Percentiles rank a stretch among this genome's conserved stretches.
Evolutionary conservation across 345 rosid species (phyloP).

Genomic region (Eucalyptus sp.): DNA sequence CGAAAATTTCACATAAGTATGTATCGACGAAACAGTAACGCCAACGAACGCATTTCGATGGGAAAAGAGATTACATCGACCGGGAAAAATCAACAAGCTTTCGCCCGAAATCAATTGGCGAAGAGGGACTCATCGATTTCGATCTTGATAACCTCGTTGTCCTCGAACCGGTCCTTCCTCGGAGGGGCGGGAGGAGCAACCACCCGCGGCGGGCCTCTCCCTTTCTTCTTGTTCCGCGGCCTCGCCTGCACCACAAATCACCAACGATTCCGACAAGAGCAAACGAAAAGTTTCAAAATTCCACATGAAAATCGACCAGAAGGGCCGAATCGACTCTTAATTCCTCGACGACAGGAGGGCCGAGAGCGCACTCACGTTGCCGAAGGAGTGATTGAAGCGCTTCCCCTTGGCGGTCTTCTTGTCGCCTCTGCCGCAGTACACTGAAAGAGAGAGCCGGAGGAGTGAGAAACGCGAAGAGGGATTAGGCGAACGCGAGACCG

Average conservation of each 20-base stretch:
- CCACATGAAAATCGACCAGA: no score
- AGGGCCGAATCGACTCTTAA: background rate
- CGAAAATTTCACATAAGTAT: background rate
- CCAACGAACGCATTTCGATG: background rate
- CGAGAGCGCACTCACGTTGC: constrained; percentile 45
- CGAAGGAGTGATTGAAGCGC: constrained; percentile 87
- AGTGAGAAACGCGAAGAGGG: background rate
- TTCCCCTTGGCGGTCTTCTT: constrained; percentile 81
- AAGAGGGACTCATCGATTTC: constrained; percentile 66
- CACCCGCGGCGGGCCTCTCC: constrained; percentile 75
- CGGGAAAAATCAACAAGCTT: background rate
- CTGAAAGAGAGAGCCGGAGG: constrained; percentile 6
- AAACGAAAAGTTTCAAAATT: background rate
- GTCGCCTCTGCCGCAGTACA: constrained; percentile 85
- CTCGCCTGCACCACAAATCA: constrained; percentile 40
- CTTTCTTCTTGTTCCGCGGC: constrained; percentile 84
- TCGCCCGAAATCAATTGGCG: constrained; percentile 14
- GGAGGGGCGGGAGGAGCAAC: constrained; percentile 57
- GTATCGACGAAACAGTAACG: background rate
- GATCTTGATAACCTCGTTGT: constrained; percentile 44
- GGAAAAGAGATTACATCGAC: background rate
- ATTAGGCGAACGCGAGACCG: background rate
- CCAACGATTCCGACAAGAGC: background rate
- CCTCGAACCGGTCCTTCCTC: constrained; percentile 51
- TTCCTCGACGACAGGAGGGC: background rate